Evolutionary conservation across 768 basidiomycete species (phyloP).

Genomic region (Melanogaster broomeanus): DNA sequence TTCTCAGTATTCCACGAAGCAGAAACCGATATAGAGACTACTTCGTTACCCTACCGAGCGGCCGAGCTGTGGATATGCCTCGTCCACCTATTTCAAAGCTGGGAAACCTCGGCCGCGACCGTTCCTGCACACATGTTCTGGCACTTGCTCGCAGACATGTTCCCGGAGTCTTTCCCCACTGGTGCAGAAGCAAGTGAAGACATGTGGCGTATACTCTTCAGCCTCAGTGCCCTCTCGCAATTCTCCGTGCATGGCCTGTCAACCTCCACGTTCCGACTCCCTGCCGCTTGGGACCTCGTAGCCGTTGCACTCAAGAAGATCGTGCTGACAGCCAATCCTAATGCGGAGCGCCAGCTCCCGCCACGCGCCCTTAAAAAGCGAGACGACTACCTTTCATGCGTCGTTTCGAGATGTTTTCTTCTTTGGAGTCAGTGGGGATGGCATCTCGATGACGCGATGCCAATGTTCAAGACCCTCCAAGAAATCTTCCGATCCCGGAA

Average conservation of each 20-base stretch:
- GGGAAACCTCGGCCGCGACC: slow-evolving; percentile 15
- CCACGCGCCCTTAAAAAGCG: slow-evolving; percentile 47
- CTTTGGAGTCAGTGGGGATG: slow-evolving; percentile 79
- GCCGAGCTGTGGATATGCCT: slow-evolving; percentile 78
- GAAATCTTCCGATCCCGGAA: slow-evolving; percentile 77
- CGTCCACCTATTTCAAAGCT: slow-evolving; percentile 51
- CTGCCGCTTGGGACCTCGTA: slow-evolving; percentile 69
- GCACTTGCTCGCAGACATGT: slow-evolving; percentile 39
- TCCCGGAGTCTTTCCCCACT: slow-evolving; percentile 33
- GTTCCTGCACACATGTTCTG: slow-evolving; percentile 43
- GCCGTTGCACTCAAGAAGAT: slow-evolving; percentile 58
- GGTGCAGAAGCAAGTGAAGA: slow-evolving; percentile 57
- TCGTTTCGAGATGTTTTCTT: slow-evolving; percentile 73
- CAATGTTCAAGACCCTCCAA: slow-evolving; percentile 62
- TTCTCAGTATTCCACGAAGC: slow-evolving; percentile 20
- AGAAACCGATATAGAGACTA: slow-evolving; percentile 32
- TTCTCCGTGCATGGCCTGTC: slow-evolving; percentile 61
- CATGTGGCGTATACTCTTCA: slow-evolving; percentile 72
- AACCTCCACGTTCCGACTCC: slow-evolving; percentile 40
- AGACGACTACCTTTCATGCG: slow-evolving; percentile 69
- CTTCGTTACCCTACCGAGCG: slow-evolving; percentile 41
- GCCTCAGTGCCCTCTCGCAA: slow-evolving; percentile 74
- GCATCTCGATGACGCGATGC: slow-evolving; percentile 57
- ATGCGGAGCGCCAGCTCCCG: slow-evolving; percentile 41
- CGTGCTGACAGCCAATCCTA: slow-evolving; percentile 49